These are phyloP conservation scores for Marchantia polymorpha DNA, from an alignment of 225 moss, liverwort and hornwort genomes.

Conservation along the genomic window DNA sequence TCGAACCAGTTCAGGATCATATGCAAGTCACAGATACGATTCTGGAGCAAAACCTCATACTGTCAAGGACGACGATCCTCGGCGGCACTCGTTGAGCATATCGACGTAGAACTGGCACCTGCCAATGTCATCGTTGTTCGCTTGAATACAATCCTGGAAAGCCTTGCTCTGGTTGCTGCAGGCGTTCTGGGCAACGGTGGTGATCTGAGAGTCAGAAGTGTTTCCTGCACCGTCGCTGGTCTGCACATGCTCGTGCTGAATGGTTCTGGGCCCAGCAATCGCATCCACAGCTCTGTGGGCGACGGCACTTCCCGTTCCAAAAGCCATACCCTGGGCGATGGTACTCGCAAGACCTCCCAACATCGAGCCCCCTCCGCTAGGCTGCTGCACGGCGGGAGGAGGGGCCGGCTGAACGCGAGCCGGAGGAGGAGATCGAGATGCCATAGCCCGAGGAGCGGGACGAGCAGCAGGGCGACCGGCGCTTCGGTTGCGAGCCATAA, in stretches of 20 bases:
- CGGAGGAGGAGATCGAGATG: slow-evolving; percentile 48
- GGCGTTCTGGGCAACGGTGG: slow-evolving; percentile 55
- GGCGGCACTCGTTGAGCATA: slow-evolving; percentile 88
- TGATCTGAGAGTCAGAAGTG: slow-evolving; percentile 30
- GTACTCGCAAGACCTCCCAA: slow-evolving; percentile 75
- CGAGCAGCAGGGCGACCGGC: slow-evolving; percentile 49
- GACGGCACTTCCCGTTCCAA: slow-evolving; percentile 84
- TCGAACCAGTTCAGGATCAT: no score
- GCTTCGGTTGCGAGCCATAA: slow-evolving; percentile 12
- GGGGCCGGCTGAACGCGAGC: slow-evolving; percentile 25
- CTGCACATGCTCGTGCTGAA: slow-evolving; percentile 65
- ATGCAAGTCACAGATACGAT: no score
- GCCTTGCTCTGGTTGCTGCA: slow-evolving; percentile 84
- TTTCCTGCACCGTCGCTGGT: slow-evolving; percentile 35
- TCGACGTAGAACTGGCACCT: slow-evolving; percentile 96
- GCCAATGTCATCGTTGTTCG: slow-evolving; percentile 79
- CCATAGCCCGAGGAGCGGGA: slow-evolving; percentile 58
- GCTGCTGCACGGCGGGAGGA: slow-evolving; percentile 56
- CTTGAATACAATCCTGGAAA: slow-evolving; percentile 84
- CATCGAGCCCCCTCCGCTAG: slow-evolving; percentile 54
- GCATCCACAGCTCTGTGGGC: slow-evolving; percentile 88
- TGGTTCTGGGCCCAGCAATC: slow-evolving; percentile 70
- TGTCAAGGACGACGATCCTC: slow-evolving; percentile 23
- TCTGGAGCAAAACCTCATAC: slow-evolving; percentile 7
- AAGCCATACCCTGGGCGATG: slow-evolving; percentile 84